Conservation (phyloP, 2,329 filamentous ascomycete species). For the Ophiostoma piceae region DNA sequence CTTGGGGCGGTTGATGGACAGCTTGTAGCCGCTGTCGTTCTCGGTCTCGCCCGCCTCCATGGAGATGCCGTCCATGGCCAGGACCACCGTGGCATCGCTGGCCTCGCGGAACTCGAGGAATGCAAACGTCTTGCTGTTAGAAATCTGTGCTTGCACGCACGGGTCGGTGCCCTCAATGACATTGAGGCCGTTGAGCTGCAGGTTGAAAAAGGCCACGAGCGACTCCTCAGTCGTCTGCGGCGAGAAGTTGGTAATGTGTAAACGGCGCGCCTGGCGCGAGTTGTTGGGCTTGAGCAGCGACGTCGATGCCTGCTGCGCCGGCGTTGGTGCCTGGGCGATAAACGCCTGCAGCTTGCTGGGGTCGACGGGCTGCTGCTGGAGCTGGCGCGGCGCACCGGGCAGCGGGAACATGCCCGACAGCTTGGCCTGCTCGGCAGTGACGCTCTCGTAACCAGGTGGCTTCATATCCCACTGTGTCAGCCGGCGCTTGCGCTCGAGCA, state of each 20-base stretch:
- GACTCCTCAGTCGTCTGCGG: constrained; percentile 66
- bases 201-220: constrained; percentile 82
- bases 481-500: constrained; percentile 81
- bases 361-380: constrained; percentile 90
- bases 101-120: constrained; percentile 86
- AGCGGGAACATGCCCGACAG: constrained; percentile 98
- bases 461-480: constrained; percentile 99
- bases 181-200: constrained; percentile 95
- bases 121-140: constrained; percentile 73
- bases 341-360: constrained; percentile 90
- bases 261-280: constrained; percentile 86
- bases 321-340: constrained; percentile 65
- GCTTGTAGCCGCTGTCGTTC: constrained; percentile 25
- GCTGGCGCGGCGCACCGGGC: constrained; percentile 73
- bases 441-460: constrained; percentile 94
- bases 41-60: constrained; percentile 66
- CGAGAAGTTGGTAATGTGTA: constrained; percentile 82
- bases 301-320: constrained; percentile 46
- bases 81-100: constrained; percentile 81
- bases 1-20: constrained; percentile 81
- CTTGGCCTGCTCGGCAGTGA: constrained; percentile 97
- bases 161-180: constrained; percentile 79
- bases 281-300: constrained; percentile 73
- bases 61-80: constrained; percentile 81
- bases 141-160: constrained; percentile 76